A percentile compares a stretch with the other conserved stretches of the same genome.
Evolutionary conservation across 352 stramenopile species (phyloP).

Genomic region (Sclerospora graminicola): DNA sequence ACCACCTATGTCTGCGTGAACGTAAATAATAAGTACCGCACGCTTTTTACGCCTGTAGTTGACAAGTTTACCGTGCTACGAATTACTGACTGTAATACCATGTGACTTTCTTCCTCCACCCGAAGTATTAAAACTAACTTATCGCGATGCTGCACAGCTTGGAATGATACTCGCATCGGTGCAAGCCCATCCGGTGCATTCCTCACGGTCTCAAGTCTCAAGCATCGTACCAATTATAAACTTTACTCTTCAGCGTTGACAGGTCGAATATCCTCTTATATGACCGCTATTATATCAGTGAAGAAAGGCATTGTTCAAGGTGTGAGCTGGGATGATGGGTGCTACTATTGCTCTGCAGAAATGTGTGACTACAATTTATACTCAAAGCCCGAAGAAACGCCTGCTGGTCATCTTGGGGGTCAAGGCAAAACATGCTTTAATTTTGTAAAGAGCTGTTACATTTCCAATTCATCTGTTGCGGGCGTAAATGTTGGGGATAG

Average conservation of each 20-base stretch:
- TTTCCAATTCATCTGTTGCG: slow-evolving; percentile 10
- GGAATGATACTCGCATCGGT: slow-evolving; percentile 56
- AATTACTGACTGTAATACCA: slow-evolving; percentile 50
- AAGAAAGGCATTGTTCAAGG: slow-evolving; percentile 70
- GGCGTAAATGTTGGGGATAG: slow-evolving; percentile 12
- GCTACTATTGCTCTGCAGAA: slow-evolving; percentile 54
- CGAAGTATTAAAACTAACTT: not conserved
- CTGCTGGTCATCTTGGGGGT: slow-evolving; percentile 26
- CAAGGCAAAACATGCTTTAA: slow-evolving; percentile 66
- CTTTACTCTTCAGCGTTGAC: slow-evolving; percentile 42
- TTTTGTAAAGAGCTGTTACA: slow-evolving; percentile 19
- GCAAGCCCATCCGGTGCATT: slow-evolving; percentile 35
- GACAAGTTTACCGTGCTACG: slow-evolving; percentile 74
- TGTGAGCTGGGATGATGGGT: slow-evolving; percentile 75
- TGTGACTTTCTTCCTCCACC: not conserved
- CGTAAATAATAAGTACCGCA: slow-evolving; percentile 63
- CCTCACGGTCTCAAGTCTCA: slow-evolving; percentile 58
- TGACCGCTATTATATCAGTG: slow-evolving; percentile 72
- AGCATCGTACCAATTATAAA: slow-evolving; percentile 62
- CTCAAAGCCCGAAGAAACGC: slow-evolving; percentile 34
- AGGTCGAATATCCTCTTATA: slow-evolving; percentile 48
- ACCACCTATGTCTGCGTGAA: slow-evolving; percentile 72
- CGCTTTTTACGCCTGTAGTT: slow-evolving; percentile 60
- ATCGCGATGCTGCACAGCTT: slow-evolving; percentile 24
- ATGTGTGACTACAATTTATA: slow-evolving; percentile 66